Evolutionary conservation across 768 basidiomycete genomes (phyloP), one percentile per base, ranked within the genome.

Genomic region (Tephrocybe sp.): DNA sequence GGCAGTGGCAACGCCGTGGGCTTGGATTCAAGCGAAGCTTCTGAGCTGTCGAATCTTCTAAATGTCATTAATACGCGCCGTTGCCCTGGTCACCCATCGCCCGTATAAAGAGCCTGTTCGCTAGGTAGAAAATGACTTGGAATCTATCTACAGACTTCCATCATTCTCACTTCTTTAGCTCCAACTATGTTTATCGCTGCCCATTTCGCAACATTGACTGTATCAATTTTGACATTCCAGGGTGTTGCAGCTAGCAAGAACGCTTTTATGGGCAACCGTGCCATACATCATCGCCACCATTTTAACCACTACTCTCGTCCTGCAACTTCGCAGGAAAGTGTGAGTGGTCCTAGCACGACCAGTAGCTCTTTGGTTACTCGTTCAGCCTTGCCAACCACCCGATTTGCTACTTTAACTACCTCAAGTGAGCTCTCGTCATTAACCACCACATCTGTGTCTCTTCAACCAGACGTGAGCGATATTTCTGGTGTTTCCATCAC

Each of bases 221-320:
- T 59, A 17, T 50, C 59, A 23, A 31, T 53, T 17, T 19, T 65
- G 22, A 40, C 23, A 16, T 26, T 50, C 41, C 56, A 61, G 57
- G 56, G 38, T 11, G 55, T 49, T 30, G 34, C 34, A 31, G 52
- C 60, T 51, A 59, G 55, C 33, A 54, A 57, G 30, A 50, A 49
- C 11, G 51, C 41, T 20, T 35, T 49, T 19, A 34, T 38, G 34
- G 39, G 36, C n/a, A 35, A 54, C 11, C 57, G 51, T 39, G 39
- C 19, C 2, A 19, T 51, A 9, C 48, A 52, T 31, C 57, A 58
- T 49, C 57, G 49, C 22, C 52, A 54, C 13, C 49, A 51, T 30
- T 54, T 47, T 42, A 38, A 23, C 33, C 48, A 49, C 16, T 40
- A 51, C 10, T 23, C 43, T 35, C 47, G 38, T n/a, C 16, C 46